A percentile compares a stretch with the other conserved stretches of the same genome.
These are phyloP conservation scores for Ceratobasidium sp. DNA, from an alignment of 1,284 basidiomycete species.

Conservation along the genomic window DNA sequence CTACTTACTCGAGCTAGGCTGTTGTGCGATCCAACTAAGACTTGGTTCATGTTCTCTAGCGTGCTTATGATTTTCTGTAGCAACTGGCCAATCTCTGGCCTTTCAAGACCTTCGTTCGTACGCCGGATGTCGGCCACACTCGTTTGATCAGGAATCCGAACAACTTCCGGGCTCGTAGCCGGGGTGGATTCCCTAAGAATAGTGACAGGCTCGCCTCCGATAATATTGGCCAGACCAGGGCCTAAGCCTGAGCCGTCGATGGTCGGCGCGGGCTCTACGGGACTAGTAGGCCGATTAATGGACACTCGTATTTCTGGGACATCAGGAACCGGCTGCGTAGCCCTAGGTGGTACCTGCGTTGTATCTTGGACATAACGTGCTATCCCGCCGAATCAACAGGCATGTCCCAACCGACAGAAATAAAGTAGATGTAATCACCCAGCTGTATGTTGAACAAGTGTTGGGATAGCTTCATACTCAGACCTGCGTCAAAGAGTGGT, in stretches of 20 bases:
- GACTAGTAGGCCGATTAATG: neutral
- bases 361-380: no score
- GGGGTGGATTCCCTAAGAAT: neutral
- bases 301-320: neutral
- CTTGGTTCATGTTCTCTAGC: neutral
- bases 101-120: neutral
- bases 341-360: no score
- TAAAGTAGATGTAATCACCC: neutral
- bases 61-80: neutral
- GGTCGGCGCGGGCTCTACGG: no score
- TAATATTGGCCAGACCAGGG: neutral
- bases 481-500: neutral
- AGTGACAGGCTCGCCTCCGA: neutral
- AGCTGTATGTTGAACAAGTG: slow-evolving; percentile 8
- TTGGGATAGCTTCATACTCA: neutral
- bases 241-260: no score
- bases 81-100: neutral
- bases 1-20: slow-evolving; percentile 12
- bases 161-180: neutral
- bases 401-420: no score
- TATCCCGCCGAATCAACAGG: no score
- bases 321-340: neutral
- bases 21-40: neutral
- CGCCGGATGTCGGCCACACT: neutral
- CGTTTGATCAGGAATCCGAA: neutral